These are phyloP conservation scores for Sphaerulina musiva DNA, from an alignment of 2,329 filamentous ascomycete genomes.

Conservation along the genomic window DNA sequence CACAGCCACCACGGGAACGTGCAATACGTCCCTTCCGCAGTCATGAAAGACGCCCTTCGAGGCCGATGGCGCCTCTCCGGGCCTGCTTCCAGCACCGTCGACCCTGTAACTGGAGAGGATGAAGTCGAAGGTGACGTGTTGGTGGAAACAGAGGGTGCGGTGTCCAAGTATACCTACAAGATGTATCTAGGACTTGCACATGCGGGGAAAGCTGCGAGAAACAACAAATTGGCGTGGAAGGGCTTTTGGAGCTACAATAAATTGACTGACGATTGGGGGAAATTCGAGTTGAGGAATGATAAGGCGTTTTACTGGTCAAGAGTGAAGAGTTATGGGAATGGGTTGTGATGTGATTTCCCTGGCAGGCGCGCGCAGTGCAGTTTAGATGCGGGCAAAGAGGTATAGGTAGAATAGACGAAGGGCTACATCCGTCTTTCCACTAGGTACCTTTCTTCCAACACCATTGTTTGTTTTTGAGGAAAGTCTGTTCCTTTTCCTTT, in stretches of 20 bases:
- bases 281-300: conserved; percentile 64
- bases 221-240: conserved; percentile 84
- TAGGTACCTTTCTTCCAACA: no score
- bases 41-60: conserved; percentile 62
- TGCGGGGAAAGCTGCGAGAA: conserved; percentile 56
- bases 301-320: conserved; percentile 55
- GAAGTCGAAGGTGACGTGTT: conserved; percentile 62
- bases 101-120: conserved; percentile 16
- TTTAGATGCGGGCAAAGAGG: no score
- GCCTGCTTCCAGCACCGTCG: conserved; percentile 29
- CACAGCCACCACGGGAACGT: conserved; percentile 38
- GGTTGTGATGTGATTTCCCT: neutral
- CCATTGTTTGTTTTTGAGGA: no score
- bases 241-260: conserved; percentile 88
- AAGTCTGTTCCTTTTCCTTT: no score
- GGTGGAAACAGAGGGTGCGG: conserved; percentile 80
- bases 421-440: no score
- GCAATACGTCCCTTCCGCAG: conserved; percentile 37
- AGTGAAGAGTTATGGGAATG: conserved; percentile 48
- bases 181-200: conserved; percentile 69
- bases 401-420: no score
- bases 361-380: no score
- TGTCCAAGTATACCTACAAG: conserved; percentile 72
- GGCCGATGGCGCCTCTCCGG: conserved; percentile 62
- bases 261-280: conserved; percentile 82